phyloP scores from a whole-genome alignment of 2,329 filamentous ascomycete genomes.

The Rhynchosporium graminicola region DNA sequence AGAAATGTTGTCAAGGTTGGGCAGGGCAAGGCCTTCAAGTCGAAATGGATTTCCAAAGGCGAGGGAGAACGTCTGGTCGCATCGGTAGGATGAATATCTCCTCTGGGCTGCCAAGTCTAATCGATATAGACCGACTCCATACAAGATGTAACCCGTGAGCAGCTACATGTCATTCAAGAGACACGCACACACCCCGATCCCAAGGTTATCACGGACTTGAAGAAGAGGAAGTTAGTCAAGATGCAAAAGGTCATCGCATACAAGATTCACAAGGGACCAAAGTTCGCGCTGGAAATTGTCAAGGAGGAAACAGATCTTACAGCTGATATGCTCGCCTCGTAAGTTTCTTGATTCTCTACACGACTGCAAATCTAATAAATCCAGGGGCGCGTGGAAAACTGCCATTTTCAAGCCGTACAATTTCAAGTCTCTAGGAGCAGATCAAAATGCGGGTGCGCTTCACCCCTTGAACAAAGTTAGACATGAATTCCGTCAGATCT shows the following conservation, averaged over 20 bases:
- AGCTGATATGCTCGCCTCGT: conserved; percentile 80
- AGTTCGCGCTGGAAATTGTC: conserved; percentile 84
- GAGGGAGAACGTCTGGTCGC: conserved; percentile 58
- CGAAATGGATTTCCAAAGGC: conserved; percentile 69
- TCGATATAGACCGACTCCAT: conserved; percentile 66
- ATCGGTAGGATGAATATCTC: conserved; percentile 44
- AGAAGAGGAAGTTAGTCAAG: conserved; percentile 87
- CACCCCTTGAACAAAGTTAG: conserved; percentile 90
- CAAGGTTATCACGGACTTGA: conserved; percentile 78
- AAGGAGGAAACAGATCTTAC: conserved; percentile 96
- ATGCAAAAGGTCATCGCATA: conserved; percentile 85
- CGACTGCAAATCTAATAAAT: conserved; percentile 25
- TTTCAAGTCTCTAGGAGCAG: conserved; percentile 65
- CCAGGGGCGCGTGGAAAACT: conserved; percentile 83
- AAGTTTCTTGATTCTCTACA: conserved; percentile 26
- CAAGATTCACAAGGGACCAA: conserved; percentile 79
- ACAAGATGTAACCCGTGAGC: conserved; percentile 74
- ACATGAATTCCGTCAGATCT: conserved; percentile 93
- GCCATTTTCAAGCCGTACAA: conserved; percentile 85
- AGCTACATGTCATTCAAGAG: conserved; percentile 72
- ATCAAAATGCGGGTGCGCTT: conserved; percentile 61
- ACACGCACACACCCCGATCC: conserved; percentile 68
- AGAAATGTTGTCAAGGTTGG: conserved; percentile 78
- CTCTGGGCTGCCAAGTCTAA: conserved; percentile 16
- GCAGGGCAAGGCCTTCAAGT: conserved; percentile 91